Conservation (phyloP, 495 filamentous ascomycete genomes). For the Cetradonia linearis region DNA sequence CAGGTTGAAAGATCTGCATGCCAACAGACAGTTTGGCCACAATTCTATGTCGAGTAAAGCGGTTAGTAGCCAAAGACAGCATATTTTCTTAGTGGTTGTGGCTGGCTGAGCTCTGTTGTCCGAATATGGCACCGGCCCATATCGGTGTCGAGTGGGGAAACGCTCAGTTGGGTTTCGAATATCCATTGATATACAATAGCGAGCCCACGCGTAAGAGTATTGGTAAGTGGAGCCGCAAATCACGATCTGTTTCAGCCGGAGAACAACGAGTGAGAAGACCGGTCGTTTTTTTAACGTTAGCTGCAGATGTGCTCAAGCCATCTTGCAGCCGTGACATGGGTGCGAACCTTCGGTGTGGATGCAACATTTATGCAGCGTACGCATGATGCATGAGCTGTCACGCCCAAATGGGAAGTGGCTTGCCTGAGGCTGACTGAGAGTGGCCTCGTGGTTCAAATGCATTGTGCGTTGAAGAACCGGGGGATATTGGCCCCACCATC, state of each 20-base stretch:
- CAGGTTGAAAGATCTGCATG: slow-evolving; percentile 4
- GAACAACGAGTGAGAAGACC: not conserved
- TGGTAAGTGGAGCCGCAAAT: not conserved
- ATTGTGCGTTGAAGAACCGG: not conserved
- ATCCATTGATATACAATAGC: not conserved
- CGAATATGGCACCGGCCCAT: not conserved
- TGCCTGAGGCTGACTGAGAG: slow-evolving; percentile 6
- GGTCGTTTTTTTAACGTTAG: slow-evolving; percentile 5
- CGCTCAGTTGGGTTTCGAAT: not conserved
- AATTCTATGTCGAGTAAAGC: not conserved
- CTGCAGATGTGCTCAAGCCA: not conserved
- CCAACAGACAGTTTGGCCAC: not conserved
- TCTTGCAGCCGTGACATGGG: not conserved
- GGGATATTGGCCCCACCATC: not conserved
- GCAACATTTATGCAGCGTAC: not conserved
- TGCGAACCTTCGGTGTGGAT: not conserved
- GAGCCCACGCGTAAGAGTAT: not conserved
- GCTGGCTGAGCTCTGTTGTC: slow-evolving; percentile 1
- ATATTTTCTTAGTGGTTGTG: not conserved
- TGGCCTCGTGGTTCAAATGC: not conserved
- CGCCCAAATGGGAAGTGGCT: not conserved
- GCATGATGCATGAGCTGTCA: slow-evolving; percentile 9
- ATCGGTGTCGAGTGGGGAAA: not conserved
- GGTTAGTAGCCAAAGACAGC: not conserved
- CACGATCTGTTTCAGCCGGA: not conserved